These are phyloP conservation scores for Sporothrix dimorphospora DNA, from an alignment of 2,329 filamentous ascomycete species.

Conservation along the genomic window DNA sequence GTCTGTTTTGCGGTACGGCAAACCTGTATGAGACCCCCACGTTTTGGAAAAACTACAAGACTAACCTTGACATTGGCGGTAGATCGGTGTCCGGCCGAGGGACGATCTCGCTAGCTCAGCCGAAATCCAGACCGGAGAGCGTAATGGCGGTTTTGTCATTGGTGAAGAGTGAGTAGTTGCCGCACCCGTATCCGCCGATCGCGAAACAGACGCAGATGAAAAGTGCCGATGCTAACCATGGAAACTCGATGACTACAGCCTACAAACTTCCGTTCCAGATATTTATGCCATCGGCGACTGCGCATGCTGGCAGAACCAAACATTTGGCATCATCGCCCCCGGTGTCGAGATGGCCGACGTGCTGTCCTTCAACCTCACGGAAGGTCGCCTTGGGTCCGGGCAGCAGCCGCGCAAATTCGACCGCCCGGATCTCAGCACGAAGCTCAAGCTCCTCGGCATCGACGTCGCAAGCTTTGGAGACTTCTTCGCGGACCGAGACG, in stretches of 20 bases:
- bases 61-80: neutral
- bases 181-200: no score
- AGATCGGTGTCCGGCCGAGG: slow-evolving; percentile 77
- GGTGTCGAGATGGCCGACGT: slow-evolving; percentile 94
- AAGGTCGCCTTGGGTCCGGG: slow-evolving; percentile 53
- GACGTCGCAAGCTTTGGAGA: slow-evolving; percentile 93
- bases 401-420: slow-evolving; percentile 66
- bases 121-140: slow-evolving; percentile 56
- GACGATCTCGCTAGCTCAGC: slow-evolving; percentile 74
- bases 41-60: neutral
- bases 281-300: slow-evolving; percentile 92
- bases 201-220: no score
- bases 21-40: no score
- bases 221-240: no score
- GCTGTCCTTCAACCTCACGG: slow-evolving; percentile 86
- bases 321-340: slow-evolving; percentile 85
- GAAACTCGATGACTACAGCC: slow-evolving; percentile 47
- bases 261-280: slow-evolving; percentile 70
- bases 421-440: slow-evolving; percentile 85
- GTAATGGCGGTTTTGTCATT: slow-evolving; percentile 17
- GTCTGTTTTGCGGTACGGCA: slow-evolving; percentile 72
- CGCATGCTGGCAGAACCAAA: slow-evolving; percentile 84
- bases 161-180: neutral
- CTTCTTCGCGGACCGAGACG: slow-evolving; percentile 87
- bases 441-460: slow-evolving; percentile 85